A percentile compares a stretch with the other conserved stretches of the same genome.
phyloP scores from a whole-genome alignment of 2,329 filamentous ascomycete species.

The Ceratocystis ficicola region DNA sequence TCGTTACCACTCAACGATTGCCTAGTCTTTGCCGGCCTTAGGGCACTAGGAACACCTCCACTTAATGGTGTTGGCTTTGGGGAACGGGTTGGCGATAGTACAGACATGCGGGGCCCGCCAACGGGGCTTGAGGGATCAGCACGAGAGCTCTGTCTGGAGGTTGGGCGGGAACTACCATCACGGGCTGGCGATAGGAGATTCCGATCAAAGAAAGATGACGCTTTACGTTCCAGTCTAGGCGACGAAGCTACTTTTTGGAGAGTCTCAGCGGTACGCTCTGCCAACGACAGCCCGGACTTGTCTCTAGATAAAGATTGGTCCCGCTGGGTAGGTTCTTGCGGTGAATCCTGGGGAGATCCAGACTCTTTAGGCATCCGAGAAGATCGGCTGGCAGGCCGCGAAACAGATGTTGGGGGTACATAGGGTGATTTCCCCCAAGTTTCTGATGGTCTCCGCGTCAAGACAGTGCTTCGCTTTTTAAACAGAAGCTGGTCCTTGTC shows the following conservation, averaged over 20 bases:
- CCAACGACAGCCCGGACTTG: conserved; percentile 46
- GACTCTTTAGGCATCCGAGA: conserved; percentile 19
- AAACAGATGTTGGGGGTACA: conserved; percentile 14
- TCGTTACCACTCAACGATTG: conserved; percentile 11
- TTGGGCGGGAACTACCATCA: conserved; percentile 28
- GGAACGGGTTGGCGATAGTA: conserved; percentile 32
- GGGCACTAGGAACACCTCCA: conserved; percentile 34
- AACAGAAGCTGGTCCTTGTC: conserved; percentile 13
- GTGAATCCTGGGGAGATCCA: conserved; percentile 18
- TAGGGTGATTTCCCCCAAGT: conserved; percentile 20
- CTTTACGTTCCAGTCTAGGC: conserved; percentile 52
- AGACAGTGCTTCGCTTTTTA: conserved; percentile 23
- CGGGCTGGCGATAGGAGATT: conserved; percentile 24
- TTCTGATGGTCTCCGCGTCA: conserved; percentile 29
- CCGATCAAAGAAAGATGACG: conserved; percentile 60
- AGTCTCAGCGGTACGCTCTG: conserved; percentile 78
- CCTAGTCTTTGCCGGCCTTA: conserved; percentile 30
- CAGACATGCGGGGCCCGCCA: conserved; percentile 36
- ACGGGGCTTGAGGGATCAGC: conserved; percentile 37
- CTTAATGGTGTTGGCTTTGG: conserved; percentile 36
- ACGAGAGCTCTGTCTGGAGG: conserved; percentile 17
- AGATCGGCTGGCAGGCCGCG: conserved; percentile 10
- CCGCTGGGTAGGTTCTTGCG: conserved; percentile 1
- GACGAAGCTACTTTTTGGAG: conserved; percentile 67
- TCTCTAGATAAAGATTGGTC: conserved; percentile 18